A percentile compares a stretch with the other conserved stretches of the same genome.
phyloP scores from a whole-genome alignment of 305 asterid genomes.

The Nicotiana rustica region DNA sequence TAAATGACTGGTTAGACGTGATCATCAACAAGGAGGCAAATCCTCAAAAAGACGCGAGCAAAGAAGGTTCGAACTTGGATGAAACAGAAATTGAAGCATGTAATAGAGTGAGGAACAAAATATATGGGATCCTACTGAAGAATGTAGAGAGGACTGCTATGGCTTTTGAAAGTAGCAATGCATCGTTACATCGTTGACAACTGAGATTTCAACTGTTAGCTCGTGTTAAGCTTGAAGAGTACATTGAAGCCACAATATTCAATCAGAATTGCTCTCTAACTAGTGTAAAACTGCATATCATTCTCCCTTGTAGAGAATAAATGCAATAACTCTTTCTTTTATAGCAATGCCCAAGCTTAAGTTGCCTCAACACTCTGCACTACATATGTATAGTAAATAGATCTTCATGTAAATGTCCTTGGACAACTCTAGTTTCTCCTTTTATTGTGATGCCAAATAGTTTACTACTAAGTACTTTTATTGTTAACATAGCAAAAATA shows the following conservation, averaged over 20 bases:
- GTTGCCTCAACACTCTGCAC: background rate
- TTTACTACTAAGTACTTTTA: background rate
- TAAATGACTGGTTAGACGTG: conserved; percentile 66
- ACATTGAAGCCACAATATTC: background rate
- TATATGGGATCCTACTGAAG: conserved; percentile 63
- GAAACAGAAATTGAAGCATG: conserved; percentile 56
- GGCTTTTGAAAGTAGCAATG: conserved; percentile 47
- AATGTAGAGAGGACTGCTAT: conserved; percentile 72
- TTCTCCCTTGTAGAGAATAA: background rate
- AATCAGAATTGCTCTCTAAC: background rate
- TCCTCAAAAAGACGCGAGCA: conserved; percentile 28
- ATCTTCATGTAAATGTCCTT: too few species aligned
- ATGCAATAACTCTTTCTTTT: background rate
- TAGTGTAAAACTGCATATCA: background rate
- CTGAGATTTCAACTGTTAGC: background rate
- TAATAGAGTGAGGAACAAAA: conserved; percentile 65
- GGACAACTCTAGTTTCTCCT: too few species aligned
- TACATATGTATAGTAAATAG: too few species aligned
- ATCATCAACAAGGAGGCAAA: conserved; percentile 47
- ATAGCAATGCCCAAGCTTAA: too few species aligned
- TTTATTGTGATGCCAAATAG: background rate
- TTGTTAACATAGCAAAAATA: too few species aligned
- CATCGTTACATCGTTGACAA: conserved; percentile 28
- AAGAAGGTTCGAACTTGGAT: conserved; percentile 37
- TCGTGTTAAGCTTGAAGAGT: background rate